Evolutionary conservation across 768 basidiomycete species (phyloP).

Genomic region (Amanita molliuscula): DNA sequence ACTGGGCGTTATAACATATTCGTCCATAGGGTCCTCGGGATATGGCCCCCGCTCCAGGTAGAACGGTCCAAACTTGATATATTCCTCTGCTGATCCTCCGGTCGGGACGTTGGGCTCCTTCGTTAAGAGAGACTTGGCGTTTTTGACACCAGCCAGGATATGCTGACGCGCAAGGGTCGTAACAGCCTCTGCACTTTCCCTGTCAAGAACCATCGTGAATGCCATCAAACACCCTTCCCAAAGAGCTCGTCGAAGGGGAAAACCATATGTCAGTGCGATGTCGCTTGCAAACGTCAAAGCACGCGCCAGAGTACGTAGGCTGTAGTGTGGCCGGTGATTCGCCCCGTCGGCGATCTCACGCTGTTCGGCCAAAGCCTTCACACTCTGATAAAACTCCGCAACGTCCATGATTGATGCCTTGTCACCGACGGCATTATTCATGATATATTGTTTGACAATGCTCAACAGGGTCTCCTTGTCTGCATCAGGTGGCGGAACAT

Average conservation of each 20-base stretch:
- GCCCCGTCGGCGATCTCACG: slow-evolving; percentile 87
- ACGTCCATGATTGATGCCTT: slow-evolving; percentile 82
- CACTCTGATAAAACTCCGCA: slow-evolving; percentile 79
- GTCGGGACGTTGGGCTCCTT: slow-evolving; percentile 54
- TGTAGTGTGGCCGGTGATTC: slow-evolving; percentile 89
- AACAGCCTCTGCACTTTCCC: slow-evolving; percentile 56
- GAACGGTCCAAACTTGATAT: slow-evolving; percentile 84
- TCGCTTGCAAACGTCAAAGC: slow-evolving; percentile 87
- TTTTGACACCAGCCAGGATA: slow-evolving; percentile 70
- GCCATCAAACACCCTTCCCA: slow-evolving; percentile 99
- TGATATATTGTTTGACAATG: slow-evolving; percentile 87
- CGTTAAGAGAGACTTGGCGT: slow-evolving; percentile 62
- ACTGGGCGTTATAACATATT: slow-evolving; percentile 93
- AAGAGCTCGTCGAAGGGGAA: slow-evolving; percentile 60
- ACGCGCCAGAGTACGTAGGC: slow-evolving; percentile 90
- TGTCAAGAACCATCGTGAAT: slow-evolving; percentile 91
- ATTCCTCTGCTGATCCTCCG: slow-evolving; percentile 37
- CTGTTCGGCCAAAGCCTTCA: slow-evolving; percentile 64
- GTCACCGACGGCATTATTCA: slow-evolving; percentile 72
- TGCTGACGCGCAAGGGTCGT: slow-evolving; percentile 63
- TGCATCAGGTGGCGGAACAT: slow-evolving; percentile 88
- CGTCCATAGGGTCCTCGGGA: slow-evolving; percentile 51
- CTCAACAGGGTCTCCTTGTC: slow-evolving; percentile 83
- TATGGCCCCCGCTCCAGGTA: slow-evolving; percentile 75
- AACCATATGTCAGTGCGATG: slow-evolving; percentile 60